Conservation (phyloP, 2,329 filamentous ascomycete species). For the Geoglossum cookeanum region DNA sequence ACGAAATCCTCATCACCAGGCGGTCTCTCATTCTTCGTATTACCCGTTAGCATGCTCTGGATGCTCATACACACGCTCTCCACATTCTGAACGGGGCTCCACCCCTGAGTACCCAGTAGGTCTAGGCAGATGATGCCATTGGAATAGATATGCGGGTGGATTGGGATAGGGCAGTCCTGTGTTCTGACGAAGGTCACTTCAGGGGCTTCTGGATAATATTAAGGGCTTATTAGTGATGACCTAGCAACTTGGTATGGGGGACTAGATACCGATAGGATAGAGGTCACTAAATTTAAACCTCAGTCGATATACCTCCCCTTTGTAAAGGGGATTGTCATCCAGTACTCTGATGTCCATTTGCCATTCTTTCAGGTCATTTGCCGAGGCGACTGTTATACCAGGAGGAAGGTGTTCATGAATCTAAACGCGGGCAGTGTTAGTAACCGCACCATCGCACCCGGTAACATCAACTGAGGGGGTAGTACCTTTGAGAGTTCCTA, state of each 20-base stretch:
- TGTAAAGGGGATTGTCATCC: slow-evolving; percentile 77
- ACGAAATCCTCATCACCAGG: slow-evolving; percentile 85
- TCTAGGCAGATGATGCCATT: slow-evolving; percentile 98
- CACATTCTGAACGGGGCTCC: slow-evolving; percentile 93
- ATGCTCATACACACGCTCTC: slow-evolving; percentile 95
- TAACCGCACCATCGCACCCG: background rate
- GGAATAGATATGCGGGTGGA: slow-evolving; percentile 94
- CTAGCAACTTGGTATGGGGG: slow-evolving; percentile 6
- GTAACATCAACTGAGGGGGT: background rate
- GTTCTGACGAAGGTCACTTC: slow-evolving; percentile 71
- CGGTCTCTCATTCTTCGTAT: slow-evolving; percentile 76
- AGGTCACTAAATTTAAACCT: slow-evolving; percentile 68
- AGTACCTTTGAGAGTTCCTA: slow-evolving; percentile 37
- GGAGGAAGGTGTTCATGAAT: slow-evolving; percentile 39
- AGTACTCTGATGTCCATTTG: slow-evolving; percentile 79
- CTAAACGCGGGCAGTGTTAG: slow-evolving; percentile 15
- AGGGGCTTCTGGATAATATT: slow-evolving; percentile 49
- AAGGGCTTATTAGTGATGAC: slow-evolving; percentile 5
- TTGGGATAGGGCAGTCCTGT: slow-evolving; percentile 48
- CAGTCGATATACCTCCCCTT: slow-evolving; percentile 59
- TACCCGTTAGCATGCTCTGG: slow-evolving; percentile 95
- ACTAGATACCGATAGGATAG: slow-evolving; percentile 70
- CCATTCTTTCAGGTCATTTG: slow-evolving; percentile 79
- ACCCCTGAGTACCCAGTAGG: slow-evolving; percentile 68
- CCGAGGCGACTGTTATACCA: slow-evolving; percentile 59